Base-by-base conservation (phyloP, 2,329 filamentous ascomycete genomes). In the Xylaria sp. region DNA sequence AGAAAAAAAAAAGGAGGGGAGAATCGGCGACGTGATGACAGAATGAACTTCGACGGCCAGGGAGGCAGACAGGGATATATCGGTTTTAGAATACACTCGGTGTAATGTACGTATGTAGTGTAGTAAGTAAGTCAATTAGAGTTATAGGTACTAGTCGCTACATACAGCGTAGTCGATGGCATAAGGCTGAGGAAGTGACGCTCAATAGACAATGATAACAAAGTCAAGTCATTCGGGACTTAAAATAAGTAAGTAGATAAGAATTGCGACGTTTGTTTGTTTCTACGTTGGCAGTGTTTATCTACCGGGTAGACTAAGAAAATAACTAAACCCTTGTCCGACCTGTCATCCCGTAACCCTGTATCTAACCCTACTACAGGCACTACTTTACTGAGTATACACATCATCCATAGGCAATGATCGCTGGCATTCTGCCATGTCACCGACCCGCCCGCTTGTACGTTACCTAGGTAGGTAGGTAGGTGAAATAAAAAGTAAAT, bases 21-120 rank as follows among this genome's bases (percentile, higher is more conserved):
- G n/a, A 21, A 47, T 2, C 8, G 27, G 18, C 29, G 18, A 21
- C 27, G 51, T 18, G 27, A 35, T 54, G 51, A 54, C 5, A 16
- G 27, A 54, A 35, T 35, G 29, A 29, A n/a, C 16, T 35, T 35
- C 27, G 16, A 54, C 51, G 18, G 29, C 9, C 29, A 35, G 18
- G 27, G 13, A 53, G 25, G 25, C 25, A 18, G 51, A 18, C 51
- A 54, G 51, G 51, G 51, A 54, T 54, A 54, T 54, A 10, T 18
- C 5, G 1, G 16, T 27, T 35, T 13, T 35, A 27, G 51, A 35
- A 53, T 53, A 25, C n/a, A 32, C 18, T 12, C 8, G 18, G 21
- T 32, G 18, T n/a, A 51, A 29, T 32, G 48, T 27, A 44, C n/a
- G 12, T 44, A 44, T 2, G 40, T 44, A 44, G 35, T 8, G 6